Percentiles rank a stretch among this genome's conserved stretches.
Evolutionary conservation across 2,329 filamentous ascomycete species (phyloP).

Genomic region (Myotisia sp.): DNA sequence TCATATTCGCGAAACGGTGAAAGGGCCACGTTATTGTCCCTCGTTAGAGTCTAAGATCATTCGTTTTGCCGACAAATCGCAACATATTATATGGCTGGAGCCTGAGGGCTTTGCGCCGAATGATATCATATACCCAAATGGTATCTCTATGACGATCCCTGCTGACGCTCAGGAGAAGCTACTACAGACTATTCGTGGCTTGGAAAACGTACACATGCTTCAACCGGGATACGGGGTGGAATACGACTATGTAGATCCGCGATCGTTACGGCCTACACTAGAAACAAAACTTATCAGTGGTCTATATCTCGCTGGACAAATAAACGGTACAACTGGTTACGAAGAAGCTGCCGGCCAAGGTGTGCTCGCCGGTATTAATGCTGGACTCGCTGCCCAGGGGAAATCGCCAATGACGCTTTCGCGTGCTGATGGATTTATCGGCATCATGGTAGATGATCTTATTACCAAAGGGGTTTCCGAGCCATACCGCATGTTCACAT

Average conservation of each 20-base stretch:
- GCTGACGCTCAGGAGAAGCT: slow-evolving; percentile 72
- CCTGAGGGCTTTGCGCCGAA: slow-evolving; percentile 79
- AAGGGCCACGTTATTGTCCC: slow-evolving; percentile 87
- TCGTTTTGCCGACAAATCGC: slow-evolving; percentile 63
- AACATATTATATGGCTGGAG: slow-evolving; percentile 90
- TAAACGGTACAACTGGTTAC: slow-evolving; percentile 96
- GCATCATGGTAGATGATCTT: slow-evolving; percentile 96
- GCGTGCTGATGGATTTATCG: slow-evolving; percentile 85
- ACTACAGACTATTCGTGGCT: slow-evolving; percentile 71
- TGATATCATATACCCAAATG: slow-evolving; percentile 87
- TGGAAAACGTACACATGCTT: slow-evolving; percentile 81
- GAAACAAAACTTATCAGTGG: slow-evolving; percentile 87
- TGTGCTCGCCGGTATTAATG: slow-evolving; percentile 83
- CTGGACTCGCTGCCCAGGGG: slow-evolving; percentile 60
- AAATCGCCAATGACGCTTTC: slow-evolving; percentile 54
- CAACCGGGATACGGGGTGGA: slow-evolving; percentile 95
- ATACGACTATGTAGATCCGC: slow-evolving; percentile 95
- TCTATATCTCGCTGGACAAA: slow-evolving; percentile 85
- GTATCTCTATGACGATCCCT: slow-evolving; percentile 92
- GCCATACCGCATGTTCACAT: slow-evolving; percentile 97
- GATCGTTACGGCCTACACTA: slow-evolving; percentile 70
- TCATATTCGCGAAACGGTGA: slow-evolving; percentile 89
- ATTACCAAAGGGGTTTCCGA: slow-evolving; percentile 94
- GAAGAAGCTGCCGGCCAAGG: slow-evolving; percentile 95
- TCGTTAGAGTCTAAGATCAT: slow-evolving; percentile 91